A percentile compares a stretch with the other conserved stretches of the same genome.
Evolutionary conservation across 257 asterid species (phyloP).

Genomic region (Solanum megistacrolobum): DNA sequence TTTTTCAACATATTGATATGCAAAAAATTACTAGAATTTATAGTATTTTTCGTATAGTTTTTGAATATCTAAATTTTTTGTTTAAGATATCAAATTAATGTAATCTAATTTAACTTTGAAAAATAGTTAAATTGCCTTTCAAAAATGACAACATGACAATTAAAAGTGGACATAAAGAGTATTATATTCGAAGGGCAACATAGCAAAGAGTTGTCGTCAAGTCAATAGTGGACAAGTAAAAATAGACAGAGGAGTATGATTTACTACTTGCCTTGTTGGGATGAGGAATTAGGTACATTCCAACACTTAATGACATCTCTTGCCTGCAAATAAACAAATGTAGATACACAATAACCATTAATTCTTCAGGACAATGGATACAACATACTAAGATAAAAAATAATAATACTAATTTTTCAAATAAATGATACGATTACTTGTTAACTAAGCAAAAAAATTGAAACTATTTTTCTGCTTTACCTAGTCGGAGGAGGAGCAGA

Average conservation of each 20-base stretch:
- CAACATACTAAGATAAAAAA: background rate
- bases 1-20: too few species aligned
- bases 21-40: too few species aligned
- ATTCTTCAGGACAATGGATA: too few species aligned
- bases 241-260: background rate
- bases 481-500: constrained; percentile 7
- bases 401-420: background rate
- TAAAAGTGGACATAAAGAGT: too few species aligned
- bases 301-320: constrained; percentile 50
- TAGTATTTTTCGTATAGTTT: too few species aligned
- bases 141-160: too few species aligned
- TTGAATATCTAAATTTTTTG: too few species aligned
- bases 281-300: constrained; percentile 70
- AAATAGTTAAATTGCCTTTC: too few species aligned
- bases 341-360: background rate
- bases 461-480: constrained; percentile 13
- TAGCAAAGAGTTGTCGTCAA: background rate
- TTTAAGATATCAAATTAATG: too few species aligned
- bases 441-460: background rate
- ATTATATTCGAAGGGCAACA: background rate
- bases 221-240: background rate
- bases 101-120: too few species aligned
- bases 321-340: background rate
- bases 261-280: constrained; percentile 57
- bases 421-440: background rate